A percentile compares a stretch with the other conserved stretches of the same genome.
Conservation (phyloP, 441 rosid species). For the Erysimum pusillum region DNA sequence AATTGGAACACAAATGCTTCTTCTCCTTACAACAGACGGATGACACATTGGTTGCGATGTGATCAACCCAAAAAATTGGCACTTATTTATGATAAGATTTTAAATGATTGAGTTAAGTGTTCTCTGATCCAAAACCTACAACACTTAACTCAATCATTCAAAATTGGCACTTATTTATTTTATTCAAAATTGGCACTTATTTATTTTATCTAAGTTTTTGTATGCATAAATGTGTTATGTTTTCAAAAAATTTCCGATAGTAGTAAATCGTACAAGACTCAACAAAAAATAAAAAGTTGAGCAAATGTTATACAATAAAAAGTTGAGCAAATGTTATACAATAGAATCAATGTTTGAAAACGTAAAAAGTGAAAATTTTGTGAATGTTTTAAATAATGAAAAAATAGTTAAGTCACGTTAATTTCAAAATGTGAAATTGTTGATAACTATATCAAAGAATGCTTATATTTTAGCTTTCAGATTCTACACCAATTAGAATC, state of each 20-base stretch:
- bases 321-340: too few species aligned
- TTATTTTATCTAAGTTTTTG: too few species aligned
- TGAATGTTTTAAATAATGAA: neutral
- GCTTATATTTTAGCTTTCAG: neutral
- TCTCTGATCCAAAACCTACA: too few species aligned
- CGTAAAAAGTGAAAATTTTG: neutral
- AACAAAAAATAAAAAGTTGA: neutral
- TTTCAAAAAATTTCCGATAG: neutral
- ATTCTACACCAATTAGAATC: neutral
- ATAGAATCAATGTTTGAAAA: neutral
- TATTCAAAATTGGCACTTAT: too few species aligned
- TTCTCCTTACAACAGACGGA: conserved; percentile 30
- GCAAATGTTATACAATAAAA: too few species aligned
- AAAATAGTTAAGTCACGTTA: neutral
- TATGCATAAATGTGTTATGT: neutral
- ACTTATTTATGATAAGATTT: neutral
- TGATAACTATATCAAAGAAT: neutral
- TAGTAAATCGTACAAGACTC: neutral
- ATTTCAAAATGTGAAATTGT: neutral
- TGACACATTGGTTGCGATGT: neutral
- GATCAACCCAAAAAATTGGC: neutral
- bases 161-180: neutral
- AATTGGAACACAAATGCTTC: conserved; percentile 72
- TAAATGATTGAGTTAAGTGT: too few species aligned
- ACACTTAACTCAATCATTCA: neutral